Evolutionary conservation across 2,329 filamentous ascomycete genomes (phyloP).

Genomic region (Thielaviopsis ethacetica): DNA sequence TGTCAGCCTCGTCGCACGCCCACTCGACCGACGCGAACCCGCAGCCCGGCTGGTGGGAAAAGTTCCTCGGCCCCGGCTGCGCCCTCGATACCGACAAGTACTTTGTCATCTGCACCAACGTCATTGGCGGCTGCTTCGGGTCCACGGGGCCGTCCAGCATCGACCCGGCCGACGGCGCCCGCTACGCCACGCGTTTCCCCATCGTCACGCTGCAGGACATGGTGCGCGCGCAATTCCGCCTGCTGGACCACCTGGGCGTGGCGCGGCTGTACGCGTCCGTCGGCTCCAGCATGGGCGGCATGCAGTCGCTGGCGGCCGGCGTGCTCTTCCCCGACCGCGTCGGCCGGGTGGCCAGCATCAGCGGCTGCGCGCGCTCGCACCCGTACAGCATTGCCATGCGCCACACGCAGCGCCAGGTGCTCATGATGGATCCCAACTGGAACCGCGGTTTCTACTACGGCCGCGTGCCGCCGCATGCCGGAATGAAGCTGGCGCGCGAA

Average conservation of each 20-base stretch:
- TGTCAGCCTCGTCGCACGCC: conserved; percentile 94
- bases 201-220: conserved; percentile 95
- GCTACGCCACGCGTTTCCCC: conserved; percentile 87
- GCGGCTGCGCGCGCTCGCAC: conserved; percentile 83
- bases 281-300: conserved; percentile 93
- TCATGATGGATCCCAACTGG: conserved; percentile 99
- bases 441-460: conserved; percentile 88
- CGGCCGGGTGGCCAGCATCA: conserved; percentile 70
- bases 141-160: conserved; percentile 80
- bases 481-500: conserved; percentile 95
- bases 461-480: conserved; percentile 73
- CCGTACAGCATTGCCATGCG: conserved; percentile 98
- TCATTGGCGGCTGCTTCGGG: conserved; percentile 88
- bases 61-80: conserved; percentile 78
- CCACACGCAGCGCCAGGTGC: conserved; percentile 88
- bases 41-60: conserved; percentile 95
- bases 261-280: conserved; percentile 76
- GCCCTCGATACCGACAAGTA: conserved; percentile 84
- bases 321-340: conserved; percentile 71
- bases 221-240: conserved; percentile 85
- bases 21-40: conserved; percentile 78
- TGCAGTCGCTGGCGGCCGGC: conserved; percentile 85
- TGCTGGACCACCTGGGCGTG: conserved; percentile 67
- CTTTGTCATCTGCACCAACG: conserved; percentile 90
- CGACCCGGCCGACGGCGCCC: conserved; percentile 74